Base-by-base conservation (phyloP, 371 early-diverging fungal genomes). In the Apophysomyces trapeziformis region DNA sequence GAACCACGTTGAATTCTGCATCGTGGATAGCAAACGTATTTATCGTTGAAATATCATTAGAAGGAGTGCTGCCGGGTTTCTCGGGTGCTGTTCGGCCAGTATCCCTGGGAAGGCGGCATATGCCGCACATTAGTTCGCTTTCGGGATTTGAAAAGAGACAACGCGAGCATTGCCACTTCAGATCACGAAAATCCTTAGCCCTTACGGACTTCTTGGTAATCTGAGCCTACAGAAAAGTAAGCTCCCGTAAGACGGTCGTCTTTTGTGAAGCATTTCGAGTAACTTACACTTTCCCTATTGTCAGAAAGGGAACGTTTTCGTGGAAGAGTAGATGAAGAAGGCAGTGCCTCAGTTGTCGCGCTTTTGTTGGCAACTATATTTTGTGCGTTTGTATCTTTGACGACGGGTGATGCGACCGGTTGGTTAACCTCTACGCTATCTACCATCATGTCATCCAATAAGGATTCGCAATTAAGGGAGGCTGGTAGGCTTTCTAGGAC, bases 151-250 rank as follows among this genome's bases (percentile, higher is more conserved):
- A 6, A 43, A 61, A 69, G 5, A 58, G 36, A 35, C 73, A 72
- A 14, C 65, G 18, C 14, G 38, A 14, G 21, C 73, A 72, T 57
- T 60, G 13, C 73, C 73, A 72, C 8, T 38, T 56, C 16, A 5
- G 11, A 50, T 50, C 21, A 11, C 4, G 7, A 7, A 11, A 21
- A 7, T n/a, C 21, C 21, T 16, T 4, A 7, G 5, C n/a, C n/a
- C 11, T 50, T n/a, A 5, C 21, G 5, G 54, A 50, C 9, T n/a
- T 21, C 32, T 50, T 26, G 21, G 7, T 0, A 21, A 7, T 1
- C 0, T 21, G 7, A 11, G 21, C 8, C 54, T 50, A 50, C 13
- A 13, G 21, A 11, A 18, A 18, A 3, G 21, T 7, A 9, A 50
- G 21, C 7, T 14, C 16, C 21, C 5, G 54, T 50, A 16, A 21